Percentiles rank a stretch among this genome's conserved stretches.
These are phyloP conservation scores for Nidula niveotomentosa DNA, from an alignment of 1,284 basidiomycete genomes.

Conservation along the genomic window DNA sequence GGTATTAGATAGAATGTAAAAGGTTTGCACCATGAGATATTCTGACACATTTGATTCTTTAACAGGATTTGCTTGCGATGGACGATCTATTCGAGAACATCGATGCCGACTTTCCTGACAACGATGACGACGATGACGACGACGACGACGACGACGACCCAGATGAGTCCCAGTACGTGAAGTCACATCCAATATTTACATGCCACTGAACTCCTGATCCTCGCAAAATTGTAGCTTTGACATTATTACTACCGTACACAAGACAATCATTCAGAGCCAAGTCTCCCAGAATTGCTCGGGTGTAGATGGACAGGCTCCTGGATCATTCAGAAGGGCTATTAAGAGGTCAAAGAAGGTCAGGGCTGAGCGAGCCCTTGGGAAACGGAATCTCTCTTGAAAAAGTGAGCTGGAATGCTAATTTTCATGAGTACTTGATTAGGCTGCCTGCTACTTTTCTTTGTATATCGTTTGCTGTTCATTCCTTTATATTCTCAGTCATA, in stretches of 20 bases:
- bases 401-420: too few relatives aligned
- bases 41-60: background rate
- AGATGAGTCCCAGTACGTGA: too few relatives aligned
- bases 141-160: constrained; percentile 13
- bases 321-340: constrained; percentile 12
- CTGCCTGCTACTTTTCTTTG: too few relatives aligned
- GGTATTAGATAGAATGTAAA: too few relatives aligned
- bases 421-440: too few relatives aligned
- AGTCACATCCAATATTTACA: too few relatives aligned
- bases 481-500: too few relatives aligned
- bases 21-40: too few relatives aligned
- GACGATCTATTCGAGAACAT: constrained; percentile 21
- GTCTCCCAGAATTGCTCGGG: constrained; percentile 13
- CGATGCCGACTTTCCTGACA: constrained; percentile 14
- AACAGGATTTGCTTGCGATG: constrained; percentile 16
- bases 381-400: background rate
- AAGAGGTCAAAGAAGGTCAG: too few relatives aligned
- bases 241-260: background rate
- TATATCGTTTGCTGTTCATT: too few relatives aligned
- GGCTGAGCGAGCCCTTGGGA: too few relatives aligned
- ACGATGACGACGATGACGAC: constrained; percentile 15
- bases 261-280: background rate
- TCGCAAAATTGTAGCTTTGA: constrained; percentile 8
- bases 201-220: background rate
- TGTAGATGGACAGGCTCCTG: constrained; percentile 19